phyloP scores from a whole-genome alignment of 768 basidiomycete species.

The Boletus speciosus region DNA sequence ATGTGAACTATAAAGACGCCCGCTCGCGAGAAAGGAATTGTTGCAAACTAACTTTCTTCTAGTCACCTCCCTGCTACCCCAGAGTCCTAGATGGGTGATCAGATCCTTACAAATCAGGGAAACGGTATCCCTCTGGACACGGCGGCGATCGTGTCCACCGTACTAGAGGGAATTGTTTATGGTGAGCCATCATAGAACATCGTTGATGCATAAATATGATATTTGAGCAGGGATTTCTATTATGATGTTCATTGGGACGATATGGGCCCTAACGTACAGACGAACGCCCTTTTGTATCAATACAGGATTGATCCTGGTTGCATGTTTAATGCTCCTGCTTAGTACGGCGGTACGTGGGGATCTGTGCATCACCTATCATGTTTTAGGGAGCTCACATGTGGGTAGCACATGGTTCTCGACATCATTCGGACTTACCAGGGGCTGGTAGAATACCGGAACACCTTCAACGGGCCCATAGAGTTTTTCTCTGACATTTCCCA shows the following conservation, averaged over 20 bases:
- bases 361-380: not conserved
- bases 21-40: not conserved
- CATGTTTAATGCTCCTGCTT: conserved; percentile 17
- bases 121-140: conserved; percentile 18
- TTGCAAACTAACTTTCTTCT: not conserved
- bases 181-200: not conserved
- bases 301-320: conserved; percentile 12
- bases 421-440: conserved; percentile 21
- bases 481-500: conserved; percentile 27
- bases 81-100: not conserved
- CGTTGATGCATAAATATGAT: not conserved
- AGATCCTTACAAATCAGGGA: not conserved
- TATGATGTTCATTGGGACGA: conserved; percentile 28
- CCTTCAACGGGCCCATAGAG: conserved; percentile 15
- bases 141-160: conserved; percentile 20
- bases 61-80: not conserved
- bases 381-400: no score
- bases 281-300: conserved; percentile 1
- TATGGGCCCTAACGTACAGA: conserved; percentile 19
- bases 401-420: conserved; percentile 17
- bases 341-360: conserved; percentile 15
- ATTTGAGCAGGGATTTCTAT: conserved; percentile 24
- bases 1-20: not conserved
- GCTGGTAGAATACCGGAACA: conserved; percentile 17
- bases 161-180: not conserved